Evolutionary conservation across 306 rosid species (phyloP).

Genomic region (Hylodesmum podocarpum): DNA sequence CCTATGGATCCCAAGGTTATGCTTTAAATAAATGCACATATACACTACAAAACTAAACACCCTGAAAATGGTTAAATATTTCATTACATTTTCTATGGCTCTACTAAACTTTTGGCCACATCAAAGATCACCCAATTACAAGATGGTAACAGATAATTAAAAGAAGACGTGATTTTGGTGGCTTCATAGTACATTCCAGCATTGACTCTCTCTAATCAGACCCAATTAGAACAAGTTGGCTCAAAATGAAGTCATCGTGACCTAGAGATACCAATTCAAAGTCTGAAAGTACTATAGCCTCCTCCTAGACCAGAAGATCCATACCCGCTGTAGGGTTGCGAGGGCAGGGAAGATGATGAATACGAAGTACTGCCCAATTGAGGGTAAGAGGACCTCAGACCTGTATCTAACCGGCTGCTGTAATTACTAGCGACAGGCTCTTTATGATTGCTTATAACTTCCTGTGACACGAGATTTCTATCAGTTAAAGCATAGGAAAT

Average conservation of each 20-base stretch:
- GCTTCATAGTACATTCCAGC: constrained; percentile 37
- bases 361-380: constrained; percentile 63
- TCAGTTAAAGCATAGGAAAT: constrained; percentile 23
- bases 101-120: constrained; percentile 37
- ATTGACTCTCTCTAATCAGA: constrained; percentile 33
- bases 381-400: constrained; percentile 70
- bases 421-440: constrained; percentile 66
- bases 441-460: constrained; percentile 62
- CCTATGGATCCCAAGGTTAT: neutral
- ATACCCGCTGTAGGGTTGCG: constrained; percentile 69
- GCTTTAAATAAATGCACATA: constrained; percentile 30
- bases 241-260: constrained; percentile 31
- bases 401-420: constrained; percentile 63
- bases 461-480: constrained; percentile 48
- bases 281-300: constrained; percentile 84
- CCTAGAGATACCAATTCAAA: constrained; percentile 42
- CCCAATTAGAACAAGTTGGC: constrained; percentile 31
- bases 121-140: constrained; percentile 30
- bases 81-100: constrained; percentile 45
- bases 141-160: constrained; percentile 14
- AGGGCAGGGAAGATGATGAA: constrained; percentile 61
- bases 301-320: constrained; percentile 86
- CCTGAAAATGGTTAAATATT: constrained; percentile 36
- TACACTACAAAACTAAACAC: constrained; percentile 31
- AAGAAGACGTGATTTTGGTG: constrained; percentile 23